These are phyloP conservation scores for Dictyostelium gargantuum DNA, from an alignment of 208 protist genomes.

Conservation along the genomic window DNA sequence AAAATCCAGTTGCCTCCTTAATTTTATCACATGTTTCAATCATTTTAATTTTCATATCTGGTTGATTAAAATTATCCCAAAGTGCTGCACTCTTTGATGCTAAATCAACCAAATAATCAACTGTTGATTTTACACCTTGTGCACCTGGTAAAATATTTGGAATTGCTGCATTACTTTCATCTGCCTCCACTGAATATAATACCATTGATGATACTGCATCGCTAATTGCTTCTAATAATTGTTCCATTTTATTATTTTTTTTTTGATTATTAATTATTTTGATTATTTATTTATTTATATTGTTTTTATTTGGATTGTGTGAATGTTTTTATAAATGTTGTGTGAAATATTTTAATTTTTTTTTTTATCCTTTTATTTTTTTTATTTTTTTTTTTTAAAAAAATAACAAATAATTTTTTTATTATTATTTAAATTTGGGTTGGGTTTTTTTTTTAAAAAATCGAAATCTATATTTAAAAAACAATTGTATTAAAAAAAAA, in stretches of 20 bases:
- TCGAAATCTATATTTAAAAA: too few species aligned
- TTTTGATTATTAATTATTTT: not conserved
- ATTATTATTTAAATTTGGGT: too few species aligned
- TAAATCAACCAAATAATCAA: constrained; percentile 56
- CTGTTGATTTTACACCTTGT: constrained; percentile 42
- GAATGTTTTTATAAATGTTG: too few species aligned
- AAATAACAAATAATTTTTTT: too few species aligned
- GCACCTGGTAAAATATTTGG: constrained; percentile 62
- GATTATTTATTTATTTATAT: too few species aligned
- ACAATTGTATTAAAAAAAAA: too few species aligned
- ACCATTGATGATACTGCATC: constrained; percentile 65
- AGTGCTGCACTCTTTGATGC: constrained; percentile 4
- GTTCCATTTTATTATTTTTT: constrained; percentile 30
- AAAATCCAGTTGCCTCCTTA: not conserved
- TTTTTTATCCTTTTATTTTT: too few species aligned
- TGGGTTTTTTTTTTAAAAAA: too few species aligned
- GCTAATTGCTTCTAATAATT: constrained; percentile 60
- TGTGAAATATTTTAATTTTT: too few species aligned
- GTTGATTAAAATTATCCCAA: constrained; percentile 61
- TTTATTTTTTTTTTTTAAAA: too few species aligned
- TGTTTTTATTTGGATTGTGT: too few species aligned
- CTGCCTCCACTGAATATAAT: constrained; percentile 55
- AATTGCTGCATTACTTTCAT: constrained; percentile 58
- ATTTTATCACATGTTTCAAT: constrained; percentile 34
- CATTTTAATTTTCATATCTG: constrained; percentile 45